Evolutionary conservation across 163 green algal species (phyloP), one percentile per base, ranked within the genome.

Genomic region (Scenedesmus sp.): DNA sequence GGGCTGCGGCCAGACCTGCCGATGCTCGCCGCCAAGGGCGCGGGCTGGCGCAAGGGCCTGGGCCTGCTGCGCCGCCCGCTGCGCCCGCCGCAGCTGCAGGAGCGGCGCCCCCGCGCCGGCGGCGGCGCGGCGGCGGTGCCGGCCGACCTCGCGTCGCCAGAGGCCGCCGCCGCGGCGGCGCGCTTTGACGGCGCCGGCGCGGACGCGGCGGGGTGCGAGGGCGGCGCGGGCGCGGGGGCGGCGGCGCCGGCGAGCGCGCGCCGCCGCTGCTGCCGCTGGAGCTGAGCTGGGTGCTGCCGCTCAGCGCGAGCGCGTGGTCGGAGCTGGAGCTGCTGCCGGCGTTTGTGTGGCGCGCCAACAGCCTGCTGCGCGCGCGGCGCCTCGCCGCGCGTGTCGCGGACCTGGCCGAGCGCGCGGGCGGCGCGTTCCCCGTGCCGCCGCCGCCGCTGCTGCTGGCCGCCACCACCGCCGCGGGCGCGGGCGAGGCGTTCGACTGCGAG

Each of bases 221-320:
- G n/a, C n/a, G n/a, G n/a, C n/a, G n/a, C n/a, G n/a, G n/a, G n/a
- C n/a, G n/a, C n/a, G n/a, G n/a, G n/a, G n/a, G n/a, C n/a, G n/a
- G n/a, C n/a, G n/a, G n/a, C n/a, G n/a, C n/a, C n/a, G n/a, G n/a
- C n/a, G n/a, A n/a, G n/a, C n/a, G n/a, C n/a, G n/a, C n/a, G n/a
- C n/a, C n/a, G n/a, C n/a, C n/a, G 71, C 63, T 69, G 4, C 53
- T 81, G 11, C 74, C 74, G 14, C 13, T 81, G 26, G 74, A 81
- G 74, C 36, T 81, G 2, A 33, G 15, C 22, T 81, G 74, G 74
- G 24, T 81, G 54, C 63, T 81, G 26, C 74, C 74, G 1, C 53
- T 81, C 2, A 54, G 18, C 17, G 31, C 50, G 28, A 20, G 36
- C 14, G 50, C 24, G 14, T 81, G 74, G 74, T 48, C 24, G 9